Conservation (phyloP, 1,284 basidiomycete species). For the Xerocomus amazonicus region DNA sequence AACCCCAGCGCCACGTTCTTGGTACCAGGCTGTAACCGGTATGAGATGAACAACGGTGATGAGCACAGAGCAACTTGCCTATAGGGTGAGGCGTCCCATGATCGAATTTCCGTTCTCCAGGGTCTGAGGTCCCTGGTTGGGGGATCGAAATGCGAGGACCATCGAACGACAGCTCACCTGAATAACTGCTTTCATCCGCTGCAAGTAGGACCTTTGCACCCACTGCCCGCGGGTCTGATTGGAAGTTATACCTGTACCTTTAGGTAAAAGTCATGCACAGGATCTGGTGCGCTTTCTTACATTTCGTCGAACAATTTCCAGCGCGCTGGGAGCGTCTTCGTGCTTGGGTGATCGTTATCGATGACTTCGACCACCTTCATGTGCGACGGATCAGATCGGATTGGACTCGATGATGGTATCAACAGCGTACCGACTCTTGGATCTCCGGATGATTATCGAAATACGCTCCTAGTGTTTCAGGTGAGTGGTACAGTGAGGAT, state of each 20-base stretch:
- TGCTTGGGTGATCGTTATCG: conserved; percentile 55
- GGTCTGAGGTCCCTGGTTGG: conserved; percentile 39
- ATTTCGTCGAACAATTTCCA: conserved; percentile 58
- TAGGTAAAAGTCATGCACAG: neutral
- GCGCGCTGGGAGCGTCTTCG: conserved; percentile 47
- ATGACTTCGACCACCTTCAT: conserved; percentile 49
- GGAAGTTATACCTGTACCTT: conserved; percentile 55
- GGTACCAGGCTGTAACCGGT: conserved; percentile 39
- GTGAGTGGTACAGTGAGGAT: neutral
- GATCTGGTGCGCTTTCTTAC: conserved; percentile 13
- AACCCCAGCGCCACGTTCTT: conserved; percentile 32
- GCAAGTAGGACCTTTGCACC: conserved; percentile 55
- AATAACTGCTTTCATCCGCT: conserved; percentile 38
- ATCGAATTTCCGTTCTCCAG: conserved; percentile 40
- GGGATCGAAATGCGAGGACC: no score
- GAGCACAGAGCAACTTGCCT: conserved; percentile 52
- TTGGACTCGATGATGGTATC: neutral
- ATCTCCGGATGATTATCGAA: conserved; percentile 67
- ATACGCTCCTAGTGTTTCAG: conserved; percentile 42
- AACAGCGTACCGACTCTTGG: conserved; percentile 44
- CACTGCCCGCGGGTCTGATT: conserved; percentile 56
- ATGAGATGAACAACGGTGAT: neutral
- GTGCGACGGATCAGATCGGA: neutral
- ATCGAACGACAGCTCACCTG: conserved; percentile 15
- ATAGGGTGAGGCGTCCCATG: conserved; percentile 53